Evolutionary conservation across 179 eudicot genomes (phyloP).

Genomic region (Silene vulgaris): DNA sequence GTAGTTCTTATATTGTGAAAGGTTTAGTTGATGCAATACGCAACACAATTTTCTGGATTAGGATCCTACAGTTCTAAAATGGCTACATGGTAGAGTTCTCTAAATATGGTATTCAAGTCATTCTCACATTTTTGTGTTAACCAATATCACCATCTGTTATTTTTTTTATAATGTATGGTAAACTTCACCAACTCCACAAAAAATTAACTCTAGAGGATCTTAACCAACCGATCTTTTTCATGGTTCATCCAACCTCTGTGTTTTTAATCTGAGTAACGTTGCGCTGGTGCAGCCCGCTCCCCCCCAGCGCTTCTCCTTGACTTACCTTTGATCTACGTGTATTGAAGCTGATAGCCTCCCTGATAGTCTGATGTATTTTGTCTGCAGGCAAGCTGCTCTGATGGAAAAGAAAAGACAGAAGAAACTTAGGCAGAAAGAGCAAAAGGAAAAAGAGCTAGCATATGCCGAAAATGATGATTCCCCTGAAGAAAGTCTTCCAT

Average conservation of each 20-base stretch:
- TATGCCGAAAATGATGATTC: slow-evolving; percentile 34
- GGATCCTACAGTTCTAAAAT: too few species aligned
- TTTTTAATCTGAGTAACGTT: neutral
- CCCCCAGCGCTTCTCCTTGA: neutral
- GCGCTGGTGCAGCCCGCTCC: neutral
- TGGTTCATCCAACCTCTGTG: neutral
- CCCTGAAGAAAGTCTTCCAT: slow-evolving; percentile 38
- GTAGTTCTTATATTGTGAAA: neutral
- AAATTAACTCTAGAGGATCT: too few species aligned
- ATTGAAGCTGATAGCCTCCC: slow-evolving; percentile 18
- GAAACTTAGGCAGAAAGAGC: slow-evolving; percentile 84
- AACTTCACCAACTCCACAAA: too few species aligned
- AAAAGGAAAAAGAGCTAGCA: slow-evolving; percentile 52
- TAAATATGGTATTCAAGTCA: too few species aligned
- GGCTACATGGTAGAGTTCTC: too few species aligned
- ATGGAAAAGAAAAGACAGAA: slow-evolving; percentile 72
- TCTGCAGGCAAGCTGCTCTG: slow-evolving; percentile 62
- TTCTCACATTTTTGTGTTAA: too few species aligned
- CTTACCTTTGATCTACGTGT: neutral
- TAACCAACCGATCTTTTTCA: neutral
- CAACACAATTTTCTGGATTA: neutral
- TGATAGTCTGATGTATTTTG: slow-evolving; percentile 14
- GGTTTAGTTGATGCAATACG: neutral
- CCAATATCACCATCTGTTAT: too few species aligned
- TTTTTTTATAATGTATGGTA: too few species aligned